Conservation (phyloP, 257 asterid species). For the Solanum pennellii region DNA sequence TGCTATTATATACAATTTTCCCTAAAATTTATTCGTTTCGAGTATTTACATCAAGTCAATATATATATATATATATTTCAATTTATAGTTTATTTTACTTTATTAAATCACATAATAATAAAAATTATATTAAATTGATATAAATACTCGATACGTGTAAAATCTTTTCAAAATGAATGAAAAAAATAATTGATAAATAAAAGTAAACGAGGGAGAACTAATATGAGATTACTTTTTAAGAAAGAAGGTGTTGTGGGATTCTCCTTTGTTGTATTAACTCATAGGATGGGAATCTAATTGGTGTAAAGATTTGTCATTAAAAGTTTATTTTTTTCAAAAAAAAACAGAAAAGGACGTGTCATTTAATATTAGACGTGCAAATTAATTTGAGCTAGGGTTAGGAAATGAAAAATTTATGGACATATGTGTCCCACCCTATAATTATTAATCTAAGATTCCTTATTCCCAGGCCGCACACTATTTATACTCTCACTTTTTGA, state of each 20-base stretch:
- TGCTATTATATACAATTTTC: too few relatives aligned
- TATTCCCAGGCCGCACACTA: not conserved
- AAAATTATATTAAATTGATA: too few relatives aligned
- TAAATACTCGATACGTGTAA: too few relatives aligned
- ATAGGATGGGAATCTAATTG: constrained; percentile 18
- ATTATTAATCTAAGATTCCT: constrained; percentile 3
- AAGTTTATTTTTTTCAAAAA: not conserved
- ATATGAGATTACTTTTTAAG: too few relatives aligned
- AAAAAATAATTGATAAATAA: too few relatives aligned
- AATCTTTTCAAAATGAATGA: too few relatives aligned
- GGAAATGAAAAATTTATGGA: not conserved
- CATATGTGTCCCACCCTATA: constrained; percentile 5
- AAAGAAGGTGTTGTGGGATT: not conserved
- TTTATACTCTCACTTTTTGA: not conserved
- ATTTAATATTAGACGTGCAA: not conserved
- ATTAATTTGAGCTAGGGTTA: not conserved
- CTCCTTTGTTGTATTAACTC: not conserved
- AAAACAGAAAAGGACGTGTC: not conserved
- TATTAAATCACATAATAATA: too few relatives aligned
- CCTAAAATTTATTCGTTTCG: too few relatives aligned
- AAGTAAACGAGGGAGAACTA: too few relatives aligned
- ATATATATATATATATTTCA: too few relatives aligned
- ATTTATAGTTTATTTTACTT: too few relatives aligned
- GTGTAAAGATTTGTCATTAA: constrained; percentile 1
- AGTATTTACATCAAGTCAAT: too few relatives aligned